Conservation (phyloP, 495 filamentous ascomycete genomes). For the Cercophora samala region DNA sequence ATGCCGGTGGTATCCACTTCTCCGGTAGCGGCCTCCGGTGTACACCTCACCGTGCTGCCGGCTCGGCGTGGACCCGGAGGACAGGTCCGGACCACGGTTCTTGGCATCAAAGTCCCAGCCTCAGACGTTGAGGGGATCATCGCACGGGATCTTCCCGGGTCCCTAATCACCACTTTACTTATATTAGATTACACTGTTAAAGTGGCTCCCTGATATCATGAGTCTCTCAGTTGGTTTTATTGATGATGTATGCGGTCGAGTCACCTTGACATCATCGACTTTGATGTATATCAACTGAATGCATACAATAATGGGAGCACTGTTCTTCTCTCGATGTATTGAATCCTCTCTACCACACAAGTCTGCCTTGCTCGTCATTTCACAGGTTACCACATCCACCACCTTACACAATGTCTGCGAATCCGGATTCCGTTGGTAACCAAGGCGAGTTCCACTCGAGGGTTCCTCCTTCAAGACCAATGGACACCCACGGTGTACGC, state of each 20-base stretch:
- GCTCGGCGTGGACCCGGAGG: slow-evolving; percentile 1
- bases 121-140: neutral
- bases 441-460: slow-evolving; percentile 57
- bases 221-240: neutral
- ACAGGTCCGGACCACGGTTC: neutral
- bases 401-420: slow-evolving; percentile 50
- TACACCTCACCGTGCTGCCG: neutral
- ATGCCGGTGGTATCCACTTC: neutral
- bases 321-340: neutral
- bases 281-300: neutral
- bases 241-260: neutral
- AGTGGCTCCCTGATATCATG: neutral
- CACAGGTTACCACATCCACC: neutral
- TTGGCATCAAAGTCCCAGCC: neutral
- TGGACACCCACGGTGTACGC: slow-evolving; percentile 55
- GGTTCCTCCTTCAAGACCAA: slow-evolving; percentile 49
- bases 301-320: neutral
- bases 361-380: neutral
- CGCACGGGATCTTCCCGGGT: neutral
- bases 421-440: slow-evolving; percentile 52
- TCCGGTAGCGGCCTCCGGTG: neutral
- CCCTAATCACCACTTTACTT: neutral
- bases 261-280: neutral
- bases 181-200: neutral
- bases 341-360: neutral